Evolutionary conservation across 2,329 filamentous ascomycete genomes (phyloP).

Genomic region (Aspergillus glaucus): DNA sequence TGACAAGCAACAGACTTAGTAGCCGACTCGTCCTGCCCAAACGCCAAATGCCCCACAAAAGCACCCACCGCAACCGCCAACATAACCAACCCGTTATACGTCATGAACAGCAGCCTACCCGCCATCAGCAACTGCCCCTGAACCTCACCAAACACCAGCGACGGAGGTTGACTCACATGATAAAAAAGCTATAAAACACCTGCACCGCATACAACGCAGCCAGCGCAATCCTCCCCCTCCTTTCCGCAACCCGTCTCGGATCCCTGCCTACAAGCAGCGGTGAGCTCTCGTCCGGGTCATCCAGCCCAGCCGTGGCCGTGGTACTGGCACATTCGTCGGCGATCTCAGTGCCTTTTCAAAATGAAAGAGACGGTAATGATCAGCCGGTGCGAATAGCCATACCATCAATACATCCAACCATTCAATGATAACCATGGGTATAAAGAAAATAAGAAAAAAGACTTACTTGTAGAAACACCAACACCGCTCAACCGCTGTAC

Average conservation of each 20-base stretch:
- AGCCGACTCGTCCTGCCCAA: constrained; percentile 63
- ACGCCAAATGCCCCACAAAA: constrained; percentile 78
- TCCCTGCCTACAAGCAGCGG: constrained; percentile 67
- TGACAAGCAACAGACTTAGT: constrained; percentile 90
- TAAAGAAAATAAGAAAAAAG: constrained; percentile 3
- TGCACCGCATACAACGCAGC: constrained; percentile 81
- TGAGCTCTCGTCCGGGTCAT: constrained; percentile 54
- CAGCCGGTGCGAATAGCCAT: constrained; percentile 2
- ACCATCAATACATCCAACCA: constrained; percentile 1
- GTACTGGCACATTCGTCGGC: constrained; percentile 23
- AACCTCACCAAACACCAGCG: background rate
- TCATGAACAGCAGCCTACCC: constrained; percentile 92
- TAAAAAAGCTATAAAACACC: constrained; percentile 98
- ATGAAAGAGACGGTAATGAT: constrained; percentile 11
- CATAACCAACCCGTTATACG: constrained; percentile 99
- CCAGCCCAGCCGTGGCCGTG: constrained; percentile 13
- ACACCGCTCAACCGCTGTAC: constrained; percentile 45
- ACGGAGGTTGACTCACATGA: constrained; percentile 67
- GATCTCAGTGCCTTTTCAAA: constrained; percentile 29
- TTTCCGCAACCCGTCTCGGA: constrained; percentile 54
- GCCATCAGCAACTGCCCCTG: too few relatives aligned
- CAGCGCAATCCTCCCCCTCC: constrained; percentile 70
- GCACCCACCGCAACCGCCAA: constrained; percentile 80
- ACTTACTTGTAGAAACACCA: constrained; percentile 34
- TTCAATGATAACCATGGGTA: constrained; percentile 5